Evolutionary conservation across 306 rosid genomes (phyloP).

Genomic region (Acacia melanoxylon): DNA sequence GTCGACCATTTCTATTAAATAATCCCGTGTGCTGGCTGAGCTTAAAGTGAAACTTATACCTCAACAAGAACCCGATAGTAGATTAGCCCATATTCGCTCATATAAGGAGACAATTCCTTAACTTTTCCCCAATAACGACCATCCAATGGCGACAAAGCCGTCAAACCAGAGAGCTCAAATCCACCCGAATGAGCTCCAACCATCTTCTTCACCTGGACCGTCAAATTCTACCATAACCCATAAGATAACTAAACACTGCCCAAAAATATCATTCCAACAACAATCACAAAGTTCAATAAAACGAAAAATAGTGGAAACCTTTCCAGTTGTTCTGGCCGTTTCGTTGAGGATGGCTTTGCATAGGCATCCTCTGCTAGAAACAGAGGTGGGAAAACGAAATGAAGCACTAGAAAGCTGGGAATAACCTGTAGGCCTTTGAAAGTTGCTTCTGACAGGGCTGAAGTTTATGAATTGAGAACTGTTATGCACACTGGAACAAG

Average conservation of each 20-base stretch:
- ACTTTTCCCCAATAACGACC: conserved; percentile 73
- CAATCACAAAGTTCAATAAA: not conserved
- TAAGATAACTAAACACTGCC: not conserved
- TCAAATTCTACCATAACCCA: not conserved
- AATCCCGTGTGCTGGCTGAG: not conserved
- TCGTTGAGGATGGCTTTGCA: conserved; percentile 33
- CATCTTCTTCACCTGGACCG: conserved; percentile 28
- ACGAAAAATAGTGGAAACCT: conserved; percentile 14
- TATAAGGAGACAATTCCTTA: conserved; percentile 57
- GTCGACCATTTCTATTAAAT: not conserved
- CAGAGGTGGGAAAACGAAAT: not conserved
- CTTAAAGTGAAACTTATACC: conserved; percentile 36
- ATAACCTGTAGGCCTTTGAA: not conserved
- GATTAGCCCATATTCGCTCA: conserved; percentile 66
- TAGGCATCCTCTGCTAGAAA: conserved; percentile 26
- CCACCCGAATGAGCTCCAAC: conserved; percentile 25
- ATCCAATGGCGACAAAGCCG: conserved; percentile 74
- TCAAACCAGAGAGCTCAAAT: conserved; percentile 52
- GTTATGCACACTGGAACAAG: conserved; percentile 28
- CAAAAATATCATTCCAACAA: not conserved
- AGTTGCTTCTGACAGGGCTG: not conserved
- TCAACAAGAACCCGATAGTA: conserved; percentile 64
- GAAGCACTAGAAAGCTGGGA: conserved; percentile 3
- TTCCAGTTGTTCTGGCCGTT: not conserved
- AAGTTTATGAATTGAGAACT: conserved; percentile 24